Evolutionary conservation across 108 stramenopile genomes (phyloP), one percentile per base, ranked within the genome.

Genomic region (Skeletonema marinoi): DNA sequence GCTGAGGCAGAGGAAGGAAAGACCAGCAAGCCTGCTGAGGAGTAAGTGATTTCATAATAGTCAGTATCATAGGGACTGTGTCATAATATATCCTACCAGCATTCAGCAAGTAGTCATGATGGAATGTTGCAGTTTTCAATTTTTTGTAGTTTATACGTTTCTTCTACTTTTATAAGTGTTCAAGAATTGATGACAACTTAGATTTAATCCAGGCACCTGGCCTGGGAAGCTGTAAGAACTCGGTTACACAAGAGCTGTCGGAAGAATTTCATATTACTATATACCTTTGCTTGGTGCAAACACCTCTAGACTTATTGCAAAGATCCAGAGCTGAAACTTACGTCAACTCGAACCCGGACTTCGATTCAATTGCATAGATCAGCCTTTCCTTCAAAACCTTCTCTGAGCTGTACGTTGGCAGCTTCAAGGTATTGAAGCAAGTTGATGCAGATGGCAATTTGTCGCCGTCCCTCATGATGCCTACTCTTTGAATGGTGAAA

Each of bases 341-440:
- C 0, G 91, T 81, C 67, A 97, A 78, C 60, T 98, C 98, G 75
- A 98, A 98, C 11, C 97, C 97, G 48, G 96, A 87, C 63, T 93
- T 94, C 16, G 95, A 88, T 65, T 87, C 71, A 68, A 98, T 97
- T 14, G 97, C 84, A 65, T 86, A 86, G 12, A 96, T 31, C 56
- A 98, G 85, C 72, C 89, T 83, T 48, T 96, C 90, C 65, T 84
- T 78, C 78, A 98, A 71, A 2, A 96, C 95, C 69, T 91, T 94
- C 81, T 97, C 93, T 66, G 90, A 92, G 73, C 96, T 96, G 87
- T 98, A 99, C 12, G 98, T 96, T 19, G 99, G 99, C 35, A 99
- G 92, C 82, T 99, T 99, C 68, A 99, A 84, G 13, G 87, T 89
- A 81, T 99, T 99, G 85, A 99, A 99, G 86, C 99, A 99, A 50